These are phyloP conservation scores for Aspergillus sp. DNA, from an alignment of 2,329 filamentous ascomycete species.

Conservation along the genomic window DNA sequence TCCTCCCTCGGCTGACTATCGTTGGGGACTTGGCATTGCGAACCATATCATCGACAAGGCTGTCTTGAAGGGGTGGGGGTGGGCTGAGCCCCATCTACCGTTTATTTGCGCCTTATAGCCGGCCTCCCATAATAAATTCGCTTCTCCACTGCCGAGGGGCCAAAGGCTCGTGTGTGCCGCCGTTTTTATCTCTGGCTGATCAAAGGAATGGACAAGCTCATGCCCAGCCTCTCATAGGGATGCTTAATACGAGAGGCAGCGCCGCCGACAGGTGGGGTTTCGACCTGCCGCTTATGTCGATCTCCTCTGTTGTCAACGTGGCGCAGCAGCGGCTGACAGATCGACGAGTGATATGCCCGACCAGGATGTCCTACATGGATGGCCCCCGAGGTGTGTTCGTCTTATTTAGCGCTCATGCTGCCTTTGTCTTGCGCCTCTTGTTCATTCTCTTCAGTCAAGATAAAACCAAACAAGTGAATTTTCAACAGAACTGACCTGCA, in stretches of 20 bases:
- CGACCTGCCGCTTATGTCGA: too few relatives aligned
- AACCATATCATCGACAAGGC: too few relatives aligned
- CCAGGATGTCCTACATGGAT: background rate
- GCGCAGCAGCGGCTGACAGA: slow-evolving; percentile 4
- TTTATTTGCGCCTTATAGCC: background rate
- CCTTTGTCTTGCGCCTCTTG: background rate
- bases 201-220: background rate
- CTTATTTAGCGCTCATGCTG: background rate
- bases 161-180: background rate
- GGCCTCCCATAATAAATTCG: background rate
- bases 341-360: slow-evolving; percentile 1
- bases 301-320: background rate
- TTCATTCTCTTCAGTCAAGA: background rate
- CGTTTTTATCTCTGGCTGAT: background rate
- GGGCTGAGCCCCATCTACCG: too few relatives aligned
- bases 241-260: background rate
- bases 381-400: background rate
- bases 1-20: too few relatives aligned
- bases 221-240: background rate
- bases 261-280: too few relatives aligned
- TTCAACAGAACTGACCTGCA: background rate
- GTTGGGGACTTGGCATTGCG: too few relatives aligned
- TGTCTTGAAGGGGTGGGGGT: too few relatives aligned
- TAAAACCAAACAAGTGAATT: slow-evolving; percentile 5
- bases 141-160: background rate